These are phyloP conservation scores for Lichtheimia ramosa DNA, from an alignment of 371 early-diverging fungal species.

Conservation along the genomic window DNA sequence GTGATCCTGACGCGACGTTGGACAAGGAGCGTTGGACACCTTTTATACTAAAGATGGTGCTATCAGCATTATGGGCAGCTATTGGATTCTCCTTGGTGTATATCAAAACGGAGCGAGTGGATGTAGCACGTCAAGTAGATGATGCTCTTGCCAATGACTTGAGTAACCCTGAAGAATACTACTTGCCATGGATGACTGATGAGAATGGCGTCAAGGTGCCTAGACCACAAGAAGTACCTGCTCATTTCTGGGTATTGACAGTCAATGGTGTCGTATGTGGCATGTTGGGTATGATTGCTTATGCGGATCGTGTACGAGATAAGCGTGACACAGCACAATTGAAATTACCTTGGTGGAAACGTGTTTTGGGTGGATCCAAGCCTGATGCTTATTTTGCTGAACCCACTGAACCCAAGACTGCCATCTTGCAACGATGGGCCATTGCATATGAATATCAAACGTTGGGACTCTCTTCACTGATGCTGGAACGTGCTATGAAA, in stretches of 20 bases:
- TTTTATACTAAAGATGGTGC: slow-evolving; percentile 18
- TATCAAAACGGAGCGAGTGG: slow-evolving; percentile 33
- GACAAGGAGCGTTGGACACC: slow-evolving; percentile 5
- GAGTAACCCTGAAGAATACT: slow-evolving; percentile 38
- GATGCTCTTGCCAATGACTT: slow-evolving; percentile 39
- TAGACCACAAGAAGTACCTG: slow-evolving; percentile 26
- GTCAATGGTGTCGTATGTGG: slow-evolving; percentile 37
- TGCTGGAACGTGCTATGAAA: slow-evolving; percentile 37
- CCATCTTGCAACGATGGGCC: slow-evolving; percentile 36
- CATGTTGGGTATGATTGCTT: slow-evolving; percentile 35
- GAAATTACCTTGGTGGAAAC: neutral
- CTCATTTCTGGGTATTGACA: slow-evolving; percentile 49
- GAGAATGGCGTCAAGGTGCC: slow-evolving; percentile 22
- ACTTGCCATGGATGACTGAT: slow-evolving; percentile 23
- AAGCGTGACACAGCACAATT: neutral
- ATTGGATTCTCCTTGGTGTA: slow-evolving; percentile 34
- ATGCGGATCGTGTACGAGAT: slow-evolving; percentile 11
- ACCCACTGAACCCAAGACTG: slow-evolving; percentile 34
- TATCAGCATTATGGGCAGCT: slow-evolving; percentile 34
- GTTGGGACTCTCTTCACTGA: slow-evolving; percentile 40
- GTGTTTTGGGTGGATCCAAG: neutral
- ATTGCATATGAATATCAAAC: slow-evolving; percentile 33
- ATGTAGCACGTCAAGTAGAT: slow-evolving; percentile 31
- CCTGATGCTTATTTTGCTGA: slow-evolving; percentile 18
- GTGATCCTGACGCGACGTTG: slow-evolving; percentile 1